phyloP scores from a whole-genome alignment of 805 yeast species.

The Myxozyma neotropica region DNA sequence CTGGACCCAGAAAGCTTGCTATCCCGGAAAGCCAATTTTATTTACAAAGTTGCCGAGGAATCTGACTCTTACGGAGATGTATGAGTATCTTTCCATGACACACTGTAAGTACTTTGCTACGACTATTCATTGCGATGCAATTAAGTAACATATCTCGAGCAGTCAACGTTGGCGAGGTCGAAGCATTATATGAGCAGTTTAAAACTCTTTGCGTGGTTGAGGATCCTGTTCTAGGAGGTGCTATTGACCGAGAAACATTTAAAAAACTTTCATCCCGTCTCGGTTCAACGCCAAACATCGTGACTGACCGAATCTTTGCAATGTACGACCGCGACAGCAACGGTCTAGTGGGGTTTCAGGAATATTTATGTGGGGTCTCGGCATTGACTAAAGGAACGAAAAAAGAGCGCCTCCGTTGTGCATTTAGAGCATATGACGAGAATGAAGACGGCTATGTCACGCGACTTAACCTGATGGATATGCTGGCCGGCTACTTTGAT shows the following conservation, averaged over 20 bases:
- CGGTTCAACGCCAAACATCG: conserved; percentile 27
- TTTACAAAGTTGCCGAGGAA: conserved; percentile 14
- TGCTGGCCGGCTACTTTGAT: conserved; percentile 29
- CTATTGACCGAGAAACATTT: conserved; percentile 18
- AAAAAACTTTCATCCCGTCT: conserved; percentile 20
- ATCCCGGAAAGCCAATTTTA: conserved; percentile 26
- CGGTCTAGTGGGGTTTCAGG: conserved; percentile 36
- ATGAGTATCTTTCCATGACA: conserved; percentile 1
- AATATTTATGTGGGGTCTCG: conserved; percentile 22
- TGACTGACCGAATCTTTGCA: conserved; percentile 25
- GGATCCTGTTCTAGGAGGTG: conserved; percentile 13
- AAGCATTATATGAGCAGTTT: conserved; percentile 34
- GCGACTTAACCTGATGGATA: conserved; percentile 11
- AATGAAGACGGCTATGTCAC: conserved; percentile 26
- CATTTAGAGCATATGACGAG: conserved; percentile 26
- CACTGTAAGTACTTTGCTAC: too few species aligned
- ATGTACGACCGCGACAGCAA: conserved; percentile 34
- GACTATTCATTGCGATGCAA: too few species aligned
- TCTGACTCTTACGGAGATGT: conserved; percentile 1
- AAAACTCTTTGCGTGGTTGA: conserved; percentile 8
- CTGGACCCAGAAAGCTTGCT: conserved; percentile 33
- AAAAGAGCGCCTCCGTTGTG: conserved; percentile 12
- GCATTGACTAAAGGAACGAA: conserved; percentile 20
- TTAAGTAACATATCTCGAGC: too few species aligned
- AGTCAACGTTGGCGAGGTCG: conserved; percentile 28